Base-by-base conservation (phyloP, 345 rosid species). In the Citrus glauca region DNA sequence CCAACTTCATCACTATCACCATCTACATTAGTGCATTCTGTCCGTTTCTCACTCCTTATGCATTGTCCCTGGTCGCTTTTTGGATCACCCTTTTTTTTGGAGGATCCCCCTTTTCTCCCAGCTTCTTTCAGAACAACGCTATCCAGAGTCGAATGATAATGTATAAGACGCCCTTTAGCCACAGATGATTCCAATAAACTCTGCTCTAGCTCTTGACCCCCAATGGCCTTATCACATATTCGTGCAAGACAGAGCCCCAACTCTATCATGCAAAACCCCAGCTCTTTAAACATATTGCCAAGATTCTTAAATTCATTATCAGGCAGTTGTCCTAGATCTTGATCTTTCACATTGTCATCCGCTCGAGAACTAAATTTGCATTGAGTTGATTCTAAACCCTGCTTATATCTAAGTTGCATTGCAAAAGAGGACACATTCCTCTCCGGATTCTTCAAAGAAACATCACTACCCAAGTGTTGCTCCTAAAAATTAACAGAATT, bases 141-240 rank as follows among this genome's bases (percentile, higher is more conserved):
- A 80, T 94, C 97, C 25, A 84, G 59, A 63, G 60, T 30, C 8
- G 97, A 94, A 90, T 94, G 98, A 82, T 96, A 96, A 80, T 93
- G 99, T 79, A 96, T 85, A 55, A 92, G 94, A 7, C 97, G 94
- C 16, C 89, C 98, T 84, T 96, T 96, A 0, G 97, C 99, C 2
- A 91, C 81, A 66, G 87, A 84, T 19, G 98, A 94, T 57, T 92
- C 95, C 65, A 94, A 30, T 79, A 96, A 86, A 77, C 89, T 89
- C 69, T 81, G 85, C 79, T 92, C 94, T 24, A 94, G 88, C 68
- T 90, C 87, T 4, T 89, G 82, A 66, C 92, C 97, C 32, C 97
- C 97, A 77, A 92, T 87, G 74, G 87, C 90, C 79, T 72, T 75
- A 79, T 96, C 98, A 75, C 97, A 94, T 63, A 92, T 69, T 76